Conservation (phyloP, 1,284 basidiomycete species). For the Trichosporon sp. region DNA sequence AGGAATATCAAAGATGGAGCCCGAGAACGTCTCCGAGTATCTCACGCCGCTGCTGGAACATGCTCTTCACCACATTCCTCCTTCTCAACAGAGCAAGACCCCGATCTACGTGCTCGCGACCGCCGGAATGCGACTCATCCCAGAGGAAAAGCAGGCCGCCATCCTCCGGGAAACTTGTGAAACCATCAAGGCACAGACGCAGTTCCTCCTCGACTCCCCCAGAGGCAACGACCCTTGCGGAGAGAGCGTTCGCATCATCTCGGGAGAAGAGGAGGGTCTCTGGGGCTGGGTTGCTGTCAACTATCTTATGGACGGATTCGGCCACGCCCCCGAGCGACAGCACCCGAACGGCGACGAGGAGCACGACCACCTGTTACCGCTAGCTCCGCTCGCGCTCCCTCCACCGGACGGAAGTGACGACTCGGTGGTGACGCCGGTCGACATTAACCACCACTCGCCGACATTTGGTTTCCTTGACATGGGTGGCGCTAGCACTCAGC, state of each 20-base stretch:
- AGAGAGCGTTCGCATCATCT: conserved; percentile 87
- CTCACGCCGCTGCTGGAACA: conserved; percentile 77
- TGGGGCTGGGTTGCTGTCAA: conserved; percentile 99
- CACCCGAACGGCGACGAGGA: conserved; percentile 4
- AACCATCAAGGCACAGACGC: conserved; percentile 67
- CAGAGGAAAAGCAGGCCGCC: conserved; percentile 63
- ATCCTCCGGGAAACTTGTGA: conserved; percentile 73
- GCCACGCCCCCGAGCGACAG: conserved; percentile 47
- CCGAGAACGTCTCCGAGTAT: conserved; percentile 65
- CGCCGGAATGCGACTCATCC: conserved; percentile 90
- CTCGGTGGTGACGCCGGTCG: conserved; percentile 42
- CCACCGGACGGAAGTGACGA: conserved; percentile 23
- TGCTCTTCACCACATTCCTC: conserved; percentile 77
- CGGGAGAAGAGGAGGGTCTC: conserved; percentile 94
- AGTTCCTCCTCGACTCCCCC: conserved; percentile 47
- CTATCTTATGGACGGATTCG: conserved; percentile 98
- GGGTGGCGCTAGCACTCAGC: conserved; percentile 98
- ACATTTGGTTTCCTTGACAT: conserved; percentile 99
- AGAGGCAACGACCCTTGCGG: conserved; percentile 72
- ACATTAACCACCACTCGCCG: conserved; percentile 54
- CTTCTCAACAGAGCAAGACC: conserved; percentile 72
- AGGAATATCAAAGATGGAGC: conserved; percentile 84
- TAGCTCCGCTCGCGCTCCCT: conserved; percentile 37
- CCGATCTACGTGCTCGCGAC: conserved; percentile 94
- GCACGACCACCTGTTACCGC: conserved; percentile 42